Evolutionary conservation across 2,329 filamentous ascomycete genomes (phyloP).

Genomic region (Fusarium sterilihyphosum): DNA sequence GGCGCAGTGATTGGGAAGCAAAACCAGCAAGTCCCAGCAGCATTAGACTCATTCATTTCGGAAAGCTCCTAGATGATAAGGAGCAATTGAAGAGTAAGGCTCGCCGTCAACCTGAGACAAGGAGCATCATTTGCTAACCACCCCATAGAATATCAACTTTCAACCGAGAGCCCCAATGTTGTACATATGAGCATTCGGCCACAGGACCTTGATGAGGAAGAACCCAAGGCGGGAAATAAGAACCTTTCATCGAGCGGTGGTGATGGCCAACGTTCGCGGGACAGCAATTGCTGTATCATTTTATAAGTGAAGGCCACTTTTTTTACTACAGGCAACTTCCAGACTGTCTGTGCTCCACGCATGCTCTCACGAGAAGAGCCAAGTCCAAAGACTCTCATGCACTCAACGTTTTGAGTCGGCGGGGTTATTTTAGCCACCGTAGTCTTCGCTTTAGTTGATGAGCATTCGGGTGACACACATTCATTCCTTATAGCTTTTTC

Average conservation of each 20-base stretch:
- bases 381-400: constrained; percentile 1
- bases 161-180: constrained; percentile 78
- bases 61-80: constrained; percentile 90
- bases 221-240: constrained; percentile 73
- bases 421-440: constrained; percentile 1
- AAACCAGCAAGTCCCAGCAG: constrained; percentile 87
- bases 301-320: constrained; percentile 50
- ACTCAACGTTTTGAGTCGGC: constrained; percentile 8
- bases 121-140: not conserved
- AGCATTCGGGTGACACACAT: constrained; percentile 5
- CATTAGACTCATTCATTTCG: constrained; percentile 92
- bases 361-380: constrained; percentile 4
- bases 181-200: constrained; percentile 96
- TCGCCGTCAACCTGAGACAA: not conserved
- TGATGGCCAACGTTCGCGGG: constrained; percentile 53
- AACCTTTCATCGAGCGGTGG: constrained; percentile 53
- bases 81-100: constrained; percentile 80
- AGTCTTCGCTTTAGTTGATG: not conserved
- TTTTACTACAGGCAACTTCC: constrained; percentile 10
- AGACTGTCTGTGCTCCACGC: not conserved
- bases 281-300: constrained; percentile 61
- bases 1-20: constrained; percentile 91
- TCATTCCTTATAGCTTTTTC: constrained; percentile 34
- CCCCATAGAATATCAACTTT: constrained; percentile 83
- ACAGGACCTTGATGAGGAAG: constrained; percentile 84